Evolutionary conservation across 352 stramenopile genomes (phyloP), one percentile per base, ranked within the genome.

Genomic region (Globisporangium rhizosaccharum): DNA sequence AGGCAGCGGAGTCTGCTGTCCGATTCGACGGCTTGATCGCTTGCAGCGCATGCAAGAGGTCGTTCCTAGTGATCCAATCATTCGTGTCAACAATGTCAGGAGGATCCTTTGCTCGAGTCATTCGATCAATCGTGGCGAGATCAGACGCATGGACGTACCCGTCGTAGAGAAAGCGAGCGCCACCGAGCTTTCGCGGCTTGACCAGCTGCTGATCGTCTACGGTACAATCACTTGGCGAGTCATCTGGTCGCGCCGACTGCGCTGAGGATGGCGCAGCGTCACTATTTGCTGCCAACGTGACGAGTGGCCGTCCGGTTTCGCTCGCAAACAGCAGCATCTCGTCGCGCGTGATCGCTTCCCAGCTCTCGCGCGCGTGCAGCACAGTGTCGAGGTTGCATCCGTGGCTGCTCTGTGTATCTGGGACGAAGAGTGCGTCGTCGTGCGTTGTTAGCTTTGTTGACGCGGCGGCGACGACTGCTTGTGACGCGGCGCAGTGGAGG

Each of bases 321-420:
- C 55, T 75, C n/a, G 68, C 75, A 20, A 88, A 71, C 8, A 70
- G 63, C 47, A 89, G 53, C 59, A 92, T 81, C 64, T 90, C 76
- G 10, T 89, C 79, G 23, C 75, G 76, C 36, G 79, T 88, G 66
- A 88, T 76, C 26, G 67, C 63, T 41, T 92, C 77, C 82, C 82
- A 92, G 46, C 58, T 60, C 45, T 76, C 67, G 36, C 72, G 54
- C 0, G 80, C 75, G 3, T 56, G 56, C 18, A 65, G 51, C 33
- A 92, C 70, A 7, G 70, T 72, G 33, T 88, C 74, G 9, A 90
- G 68, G 37, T 45, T 65, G 50, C 67, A 73, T 28, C 70, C 66
- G 12, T 71, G 53, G 23, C 37, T 62, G n/a, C 11, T 28, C 10
- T 59, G 46, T 33, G 56, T 41, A 10, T 72, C 59, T 0, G 70